Base-by-base conservation (phyloP, 176 grass and related monocot species). In the Otatea glauca region DNA sequence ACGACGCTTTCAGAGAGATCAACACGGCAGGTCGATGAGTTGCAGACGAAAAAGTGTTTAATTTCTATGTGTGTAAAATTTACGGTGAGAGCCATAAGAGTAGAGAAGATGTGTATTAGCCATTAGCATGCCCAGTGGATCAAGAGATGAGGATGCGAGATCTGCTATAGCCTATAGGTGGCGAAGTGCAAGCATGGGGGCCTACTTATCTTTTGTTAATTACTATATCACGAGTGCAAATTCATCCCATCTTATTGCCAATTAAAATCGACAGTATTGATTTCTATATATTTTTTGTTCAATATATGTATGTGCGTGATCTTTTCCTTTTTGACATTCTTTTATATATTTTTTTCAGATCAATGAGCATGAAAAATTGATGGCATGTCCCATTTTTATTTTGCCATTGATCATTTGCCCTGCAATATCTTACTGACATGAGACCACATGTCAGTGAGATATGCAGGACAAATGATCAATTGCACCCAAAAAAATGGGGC, bases 171-270 rank as follows among this genome's bases (percentile, higher is more conserved):
- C 29, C 29, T 74, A 79, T 83, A 90, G 84, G 89, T 62, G 68
- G 68, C 7, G 74, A 86, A 79, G 68, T 34, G 80, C 47, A 82
- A n/a, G 34, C 25, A 12, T 15, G 16, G 79, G 84, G 79, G 5
- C 47, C 74, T 90, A 83, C 88, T 90, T 90, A 90, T 87, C 86
- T 58, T 51, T 20, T 50, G 49, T 50, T 58, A 63, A 43, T 10
- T 59, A 29, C 27, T 43, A 43, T 37, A 78, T 55, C 55, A n/a
- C 44, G 24, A 64, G 17, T 79, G 20, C 5, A 62, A 42, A 43
- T 43, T 9, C 42, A 43, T 43, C 42, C 8, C 42, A 43, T 43
- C 42, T 43, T 43, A 43, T 43, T 43, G 8, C 42, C 42, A 43
- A 43, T 43, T 43, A 43, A 7, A 1, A 43, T 43, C 42, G 42